A percentile compares a stretch with the other conserved stretches of the same genome.
Evolutionary conservation across 23 red algal genomes (phyloP).

Genomic region (Gracilaria gracilis): DNA sequence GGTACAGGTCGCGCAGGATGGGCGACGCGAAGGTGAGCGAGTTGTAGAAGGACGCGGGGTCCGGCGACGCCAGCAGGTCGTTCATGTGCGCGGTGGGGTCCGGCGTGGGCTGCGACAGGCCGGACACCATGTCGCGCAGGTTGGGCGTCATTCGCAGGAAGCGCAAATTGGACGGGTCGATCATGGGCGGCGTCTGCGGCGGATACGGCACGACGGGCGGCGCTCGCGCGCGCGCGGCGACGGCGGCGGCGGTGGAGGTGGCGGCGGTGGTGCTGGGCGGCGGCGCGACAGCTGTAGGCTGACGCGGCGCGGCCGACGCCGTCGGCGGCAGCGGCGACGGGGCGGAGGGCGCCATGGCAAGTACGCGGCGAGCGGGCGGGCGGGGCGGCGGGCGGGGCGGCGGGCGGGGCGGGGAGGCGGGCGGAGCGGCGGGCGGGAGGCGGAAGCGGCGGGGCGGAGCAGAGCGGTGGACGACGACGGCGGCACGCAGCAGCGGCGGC

Average conservation of each 20-base stretch:
- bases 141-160: conserved; percentile 61
- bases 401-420: too few species aligned
- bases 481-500: too few species aligned
- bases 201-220: conserved; percentile 47
- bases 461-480: not conserved
- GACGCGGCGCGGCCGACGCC: not conserved
- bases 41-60: conserved; percentile 63
- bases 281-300: not conserved
- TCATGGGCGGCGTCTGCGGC: conserved; percentile 49
- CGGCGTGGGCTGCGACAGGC: conserved; percentile 30
- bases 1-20: conserved; percentile 52
- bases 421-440: too few species aligned
- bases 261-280: not conserved
- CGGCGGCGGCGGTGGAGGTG: not conserved
- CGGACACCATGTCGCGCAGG: conserved; percentile 63
- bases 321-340: not conserved
- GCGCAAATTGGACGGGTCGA: conserved; percentile 60
- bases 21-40: conserved; percentile 54
- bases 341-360: not conserved
- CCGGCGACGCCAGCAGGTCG: conserved; percentile 60
- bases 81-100: conserved; percentile 15
- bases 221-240: not conserved
- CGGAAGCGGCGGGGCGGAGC: too few species aligned
- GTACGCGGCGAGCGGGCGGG: too few species aligned
- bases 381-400: too few species aligned